Evolutionary conservation across 768 basidiomycete genomes (phyloP).

Genomic region (Boletus rubroflammeus): DNA sequence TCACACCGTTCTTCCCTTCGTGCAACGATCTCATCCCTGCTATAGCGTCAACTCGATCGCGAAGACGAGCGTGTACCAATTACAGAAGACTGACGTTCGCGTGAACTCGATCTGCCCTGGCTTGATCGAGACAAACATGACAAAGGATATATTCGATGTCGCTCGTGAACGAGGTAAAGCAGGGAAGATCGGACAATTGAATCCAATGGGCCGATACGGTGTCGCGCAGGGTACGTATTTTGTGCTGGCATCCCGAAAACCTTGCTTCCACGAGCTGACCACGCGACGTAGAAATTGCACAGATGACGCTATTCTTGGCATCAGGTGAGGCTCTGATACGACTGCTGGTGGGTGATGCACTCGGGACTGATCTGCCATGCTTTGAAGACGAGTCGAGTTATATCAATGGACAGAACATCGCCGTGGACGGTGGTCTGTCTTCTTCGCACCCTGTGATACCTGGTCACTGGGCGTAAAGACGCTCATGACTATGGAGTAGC

Average conservation of each 20-base stretch:
- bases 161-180: conserved; percentile 74
- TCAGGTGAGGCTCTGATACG: conserved; percentile 53
- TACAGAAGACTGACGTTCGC: conserved; percentile 78
- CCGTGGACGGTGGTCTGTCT: conserved; percentile 84
- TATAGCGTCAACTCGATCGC: conserved; percentile 84
- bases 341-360: background rate
- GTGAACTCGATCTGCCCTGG: conserved; percentile 91
- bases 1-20: background rate
- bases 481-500: background rate
- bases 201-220: conserved; percentile 80
- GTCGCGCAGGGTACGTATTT: conserved; percentile 61
- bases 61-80: conserved; percentile 74
- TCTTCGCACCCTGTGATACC: conserved; percentile 76
- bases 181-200: conserved; percentile 73
- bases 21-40: conserved; percentile 4
- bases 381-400: conserved; percentile 80
- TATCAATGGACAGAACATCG: conserved; percentile 85
- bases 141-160: conserved; percentile 66
- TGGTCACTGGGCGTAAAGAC: conserved; percentile 58
- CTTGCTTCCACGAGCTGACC: conserved; percentile 10
- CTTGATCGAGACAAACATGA: conserved; percentile 93
- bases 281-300: conserved; percentile 69
- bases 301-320: conserved; percentile 80
- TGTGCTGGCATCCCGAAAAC: conserved; percentile 8
- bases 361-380: conserved; percentile 7